Evolutionary conservation across 352 stramenopile species (phyloP), one percentile per base, ranked within the genome.

Genomic region (Pythium utonaiense): DNA sequence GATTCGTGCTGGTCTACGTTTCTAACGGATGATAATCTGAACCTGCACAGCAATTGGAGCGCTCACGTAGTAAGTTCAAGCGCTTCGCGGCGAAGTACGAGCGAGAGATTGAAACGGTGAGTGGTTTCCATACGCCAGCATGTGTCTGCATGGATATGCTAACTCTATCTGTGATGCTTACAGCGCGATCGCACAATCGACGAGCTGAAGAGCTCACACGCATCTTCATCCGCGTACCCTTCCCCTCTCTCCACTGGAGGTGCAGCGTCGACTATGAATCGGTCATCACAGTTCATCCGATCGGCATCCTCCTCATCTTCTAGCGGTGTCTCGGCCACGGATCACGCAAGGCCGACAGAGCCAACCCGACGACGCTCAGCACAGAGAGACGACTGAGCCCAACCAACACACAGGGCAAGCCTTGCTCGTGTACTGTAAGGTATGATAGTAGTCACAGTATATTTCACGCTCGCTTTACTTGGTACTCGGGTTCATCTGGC

Each of bases 21-120:
- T n/a, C n/a, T n/a, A n/a, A n/a, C n/a, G n/a, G n/a, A n/a, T n/a
- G n/a, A n/a, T n/a, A n/a, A n/a, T n/a, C n/a, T n/a, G n/a, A n/a
- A 22, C 3, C 16, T n/a, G 9, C 36, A 6, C 36, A 93, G 85
- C 79, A 89, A 80, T 53, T 94, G 40, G 85, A 94, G 68, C 70
- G 82, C 27, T 94, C 85, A 19, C 82, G 85, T 19, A 93, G 80
- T 64, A 94, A 94, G 40, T 94, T 94, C 60, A 91, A 91, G 62
- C 75, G 83, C 12, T 94, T 94, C 47, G 85, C 81, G 1, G 85
- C 80, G 6, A 92, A 93, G 55, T 94, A 94, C 33, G 85, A 94
- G 59, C 75, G 75, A 13, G 85, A 94, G 53, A 88, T 94, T 52
- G 80, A 94, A 56, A 72, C 89, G 74, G 83, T 91, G 56, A 40